Evolutionary conservation across 306 rosid genomes (phyloP), one percentile per base, ranked within the genome.

Genomic region (Myrica gale): DNA sequence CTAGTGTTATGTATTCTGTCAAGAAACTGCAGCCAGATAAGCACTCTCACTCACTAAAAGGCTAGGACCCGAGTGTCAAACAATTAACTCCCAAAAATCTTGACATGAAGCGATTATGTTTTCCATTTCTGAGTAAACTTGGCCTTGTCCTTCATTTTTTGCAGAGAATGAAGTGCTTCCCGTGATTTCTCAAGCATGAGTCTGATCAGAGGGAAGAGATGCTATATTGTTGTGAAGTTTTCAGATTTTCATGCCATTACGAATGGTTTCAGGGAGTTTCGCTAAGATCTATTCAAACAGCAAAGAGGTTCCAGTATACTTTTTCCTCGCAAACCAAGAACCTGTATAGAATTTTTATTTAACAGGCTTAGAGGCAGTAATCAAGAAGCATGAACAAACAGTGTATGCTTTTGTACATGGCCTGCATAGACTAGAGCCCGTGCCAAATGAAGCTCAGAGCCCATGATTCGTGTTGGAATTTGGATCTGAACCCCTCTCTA

Each of bases 161-260:
- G 67, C 97, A 92, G 97, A 92, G 97, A 85, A 89, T 92, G 96
- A 95, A 83, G 81, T 92, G 98, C 90, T 95, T 95, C 89, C 96
- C 95, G 57, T 92, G 83, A 94, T 69, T 69, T 41, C 71, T 77
- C 67, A 68, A 74, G 66, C 62, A 74, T 68, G 76, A 56, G 69
- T 45, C 57, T 54, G 57, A 68, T 41, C 63, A 52, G 44, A 72
- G 60, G 53, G 78, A 54, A 48, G 77, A 68, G 52, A 44, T 45
- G 16, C 23, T 63, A 43, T 54, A 66, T 75, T 44, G 65, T 47
- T 37, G 48, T 74, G 48, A 37, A 52, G 20, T 15, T 51, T 42
- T 10, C 52, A 42, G 39, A 39, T 43, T 8, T 65, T 60, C 74
- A 32, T 74, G 37, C 2, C 65, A 19, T 60, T 74, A 45, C 71